A percentile compares a stretch with the other conserved stretches of the same genome.
These are phyloP conservation scores for Colletotrichum simmondsii DNA, from an alignment of 2,329 filamentous ascomycete genomes.

Conservation along the genomic window DNA sequence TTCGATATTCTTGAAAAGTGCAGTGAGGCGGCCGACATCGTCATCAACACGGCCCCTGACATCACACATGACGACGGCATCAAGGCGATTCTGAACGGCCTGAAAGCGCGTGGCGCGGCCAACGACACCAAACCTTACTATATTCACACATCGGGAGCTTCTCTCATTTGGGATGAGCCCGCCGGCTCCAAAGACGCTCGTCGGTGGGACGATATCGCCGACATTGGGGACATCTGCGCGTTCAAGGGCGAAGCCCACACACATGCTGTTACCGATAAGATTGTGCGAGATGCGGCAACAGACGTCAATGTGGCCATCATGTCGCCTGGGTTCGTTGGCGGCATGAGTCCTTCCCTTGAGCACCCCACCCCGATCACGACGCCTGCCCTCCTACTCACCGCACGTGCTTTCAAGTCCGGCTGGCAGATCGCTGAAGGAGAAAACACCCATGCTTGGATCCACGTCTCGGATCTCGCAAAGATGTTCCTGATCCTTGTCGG, in stretches of 20 bases:
- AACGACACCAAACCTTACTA: neutral
- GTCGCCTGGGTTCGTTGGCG: slow-evolving; percentile 36
- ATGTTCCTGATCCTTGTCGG: slow-evolving; percentile 16
- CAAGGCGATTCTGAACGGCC: neutral
- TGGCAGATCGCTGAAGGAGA: slow-evolving; percentile 22
- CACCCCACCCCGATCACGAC: slow-evolving; percentile 35
- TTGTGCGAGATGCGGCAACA: neutral
- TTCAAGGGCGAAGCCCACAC: slow-evolving; percentile 21
- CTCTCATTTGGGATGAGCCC: slow-evolving; percentile 27
- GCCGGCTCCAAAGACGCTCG: slow-evolving; percentile 20
- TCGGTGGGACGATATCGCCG: slow-evolving; percentile 22
- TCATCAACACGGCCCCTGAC: neutral
- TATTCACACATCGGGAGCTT: neutral
- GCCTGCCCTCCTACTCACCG: slow-evolving; percentile 27
- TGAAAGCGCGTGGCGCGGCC: neutral
- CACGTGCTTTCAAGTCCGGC: slow-evolving; percentile 20
- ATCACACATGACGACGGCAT: neutral
- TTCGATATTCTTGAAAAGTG: neutral
- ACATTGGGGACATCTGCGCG: slow-evolving; percentile 10
- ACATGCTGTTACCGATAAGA: neutral
- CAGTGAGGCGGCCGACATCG: neutral
- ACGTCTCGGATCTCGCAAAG: slow-evolving; percentile 13
- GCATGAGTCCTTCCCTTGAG: slow-evolving; percentile 34
- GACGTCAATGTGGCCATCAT: slow-evolving; percentile 21
- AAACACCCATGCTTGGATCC: slow-evolving; percentile 24